These are phyloP conservation scores for Begonia fuchsioides DNA, from an alignment of 306 rosid genomes.

Conservation along the genomic window DNA sequence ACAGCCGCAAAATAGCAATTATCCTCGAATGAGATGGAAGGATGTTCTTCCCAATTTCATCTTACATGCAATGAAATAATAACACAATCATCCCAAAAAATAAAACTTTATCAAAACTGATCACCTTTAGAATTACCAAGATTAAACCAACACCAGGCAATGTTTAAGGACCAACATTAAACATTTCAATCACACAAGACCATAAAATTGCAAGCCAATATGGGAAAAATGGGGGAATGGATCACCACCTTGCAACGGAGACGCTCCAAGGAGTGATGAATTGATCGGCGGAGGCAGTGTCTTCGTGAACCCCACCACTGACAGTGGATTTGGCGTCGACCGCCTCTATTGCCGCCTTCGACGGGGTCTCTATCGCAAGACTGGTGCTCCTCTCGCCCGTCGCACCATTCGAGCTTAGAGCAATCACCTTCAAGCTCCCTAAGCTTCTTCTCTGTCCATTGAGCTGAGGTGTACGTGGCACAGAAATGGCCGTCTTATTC, in stretches of 20 bases:
- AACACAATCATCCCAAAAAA: too few relatives aligned
- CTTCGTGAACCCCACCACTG: slow-evolving; percentile 52
- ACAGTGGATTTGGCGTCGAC: slow-evolving; percentile 19
- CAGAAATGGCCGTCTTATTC: slow-evolving; percentile 32
- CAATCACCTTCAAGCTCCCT: slow-evolving; percentile 28
- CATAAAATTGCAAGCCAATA: background rate
- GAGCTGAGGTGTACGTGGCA: slow-evolving; percentile 16
- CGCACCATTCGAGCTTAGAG: slow-evolving; percentile 27
- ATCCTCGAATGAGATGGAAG: too few relatives aligned
- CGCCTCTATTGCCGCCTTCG: slow-evolving; percentile 30
- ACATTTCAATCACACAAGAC: background rate
- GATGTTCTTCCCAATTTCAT: too few relatives aligned
- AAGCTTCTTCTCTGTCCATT: slow-evolving; percentile 24
- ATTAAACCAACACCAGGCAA: too few relatives aligned
- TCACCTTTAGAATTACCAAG: too few relatives aligned
- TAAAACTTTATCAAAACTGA: too few relatives aligned
- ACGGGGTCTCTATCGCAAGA: slow-evolving; percentile 25
- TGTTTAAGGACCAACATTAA: too few relatives aligned
- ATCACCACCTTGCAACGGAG: slow-evolving; percentile 68
- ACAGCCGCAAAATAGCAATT: background rate
- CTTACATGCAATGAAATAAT: too few relatives aligned
- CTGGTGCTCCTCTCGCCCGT: slow-evolving; percentile 41
- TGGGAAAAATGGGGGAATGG: background rate
- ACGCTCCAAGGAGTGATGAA: slow-evolving; percentile 74
- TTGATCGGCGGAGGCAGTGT: slow-evolving; percentile 63